A percentile compares a stretch with the other conserved stretches of the same genome.
phyloP scores from a whole-genome alignment of 2,329 filamentous ascomycete species.

The Dichotomopilus funicola region DNA sequence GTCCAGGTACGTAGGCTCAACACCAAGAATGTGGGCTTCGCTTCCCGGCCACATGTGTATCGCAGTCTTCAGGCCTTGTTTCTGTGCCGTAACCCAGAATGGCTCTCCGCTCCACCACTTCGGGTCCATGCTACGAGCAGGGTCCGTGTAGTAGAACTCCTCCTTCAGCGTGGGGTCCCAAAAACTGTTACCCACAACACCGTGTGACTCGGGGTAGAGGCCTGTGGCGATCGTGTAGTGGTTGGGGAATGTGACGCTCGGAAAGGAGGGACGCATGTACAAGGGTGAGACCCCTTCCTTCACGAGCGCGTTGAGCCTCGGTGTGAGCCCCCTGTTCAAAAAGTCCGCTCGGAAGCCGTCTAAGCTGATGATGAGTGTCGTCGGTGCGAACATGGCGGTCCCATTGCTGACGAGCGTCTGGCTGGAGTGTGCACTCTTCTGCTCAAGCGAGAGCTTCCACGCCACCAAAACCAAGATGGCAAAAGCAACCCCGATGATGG shows the following conservation, averaged over 20 bases:
- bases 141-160: conserved; percentile 84
- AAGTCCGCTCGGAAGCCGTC: conserved; percentile 97
- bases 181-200: conserved; percentile 88
- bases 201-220: conserved; percentile 85
- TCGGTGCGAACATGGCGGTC: conserved; percentile 81
- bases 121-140: conserved; percentile 65
- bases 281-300: conserved; percentile 78
- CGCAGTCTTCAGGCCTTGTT: conserved; percentile 67
- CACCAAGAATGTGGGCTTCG: conserved; percentile 73
- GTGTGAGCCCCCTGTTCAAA: conserved; percentile 74
- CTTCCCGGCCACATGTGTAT: conserved; percentile 99
- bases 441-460: conserved; percentile 51
- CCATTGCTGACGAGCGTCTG: conserved; percentile 61
- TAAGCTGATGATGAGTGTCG: conserved; percentile 86
- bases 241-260: conserved; percentile 93
- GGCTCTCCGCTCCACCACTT: conserved; percentile 97
- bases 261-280: conserved; percentile 93
- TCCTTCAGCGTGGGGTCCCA: conserved; percentile 74
- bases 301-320: conserved; percentile 71
- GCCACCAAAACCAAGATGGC: conserved; percentile 50
- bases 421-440: conserved; percentile 22
- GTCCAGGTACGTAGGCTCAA: conserved; percentile 75
- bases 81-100: conserved; percentile 88
- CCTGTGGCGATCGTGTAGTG: conserved; percentile 93
- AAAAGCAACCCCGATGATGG: conserved; percentile 47